Conservation (phyloP, 2,329 filamentous ascomycete species). For the Cladosporium oxysporum region DNA sequence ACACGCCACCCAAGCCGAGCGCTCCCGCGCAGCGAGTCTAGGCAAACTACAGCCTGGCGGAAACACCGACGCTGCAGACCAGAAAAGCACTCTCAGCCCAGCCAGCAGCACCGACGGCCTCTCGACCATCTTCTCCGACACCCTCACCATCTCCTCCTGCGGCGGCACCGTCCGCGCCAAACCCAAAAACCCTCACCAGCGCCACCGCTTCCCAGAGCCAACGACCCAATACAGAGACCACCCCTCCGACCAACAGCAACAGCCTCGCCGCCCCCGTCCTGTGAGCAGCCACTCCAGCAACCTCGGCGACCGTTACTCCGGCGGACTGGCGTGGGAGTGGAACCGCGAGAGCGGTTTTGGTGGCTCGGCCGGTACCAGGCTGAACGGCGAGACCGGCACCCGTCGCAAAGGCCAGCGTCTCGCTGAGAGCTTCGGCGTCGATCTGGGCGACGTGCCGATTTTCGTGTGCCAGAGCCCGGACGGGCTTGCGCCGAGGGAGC, state of each 20-base stretch:
- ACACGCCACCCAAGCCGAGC: conserved; percentile 30
- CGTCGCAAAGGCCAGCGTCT: conserved; percentile 39
- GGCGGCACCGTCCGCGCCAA: conserved; percentile 16
- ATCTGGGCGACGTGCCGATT: conserved; percentile 44
- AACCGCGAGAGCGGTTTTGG: conserved; percentile 37
- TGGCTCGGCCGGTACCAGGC: conserved; percentile 41
- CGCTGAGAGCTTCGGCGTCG: conserved; percentile 39
- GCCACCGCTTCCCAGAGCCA: conserved; percentile 10
- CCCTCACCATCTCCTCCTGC: conserved; percentile 16
- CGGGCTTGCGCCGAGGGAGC: conserved; percentile 1
- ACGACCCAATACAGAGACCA: background rate
- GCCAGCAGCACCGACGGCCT: conserved; percentile 21
- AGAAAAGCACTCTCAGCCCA: conserved; percentile 8
- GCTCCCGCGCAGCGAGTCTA: conserved; percentile 29
- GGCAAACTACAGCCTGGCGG: conserved; percentile 18
- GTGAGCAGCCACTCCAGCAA: conserved; percentile 11
- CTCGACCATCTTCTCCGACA: conserved; percentile 19
- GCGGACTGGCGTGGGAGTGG: conserved; percentile 42
- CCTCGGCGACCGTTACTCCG: conserved; percentile 36
- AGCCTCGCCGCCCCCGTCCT: conserved; percentile 12
- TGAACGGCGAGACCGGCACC: conserved; percentile 26
- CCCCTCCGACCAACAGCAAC: background rate
- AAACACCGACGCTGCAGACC: background rate
- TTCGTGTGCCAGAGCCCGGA: conserved; percentile 32
- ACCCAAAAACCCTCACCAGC: conserved; percentile 5